phyloP scores from a whole-genome alignment of 176 grass and related monocot genomes.

The Raddia distichophylla region DNA sequence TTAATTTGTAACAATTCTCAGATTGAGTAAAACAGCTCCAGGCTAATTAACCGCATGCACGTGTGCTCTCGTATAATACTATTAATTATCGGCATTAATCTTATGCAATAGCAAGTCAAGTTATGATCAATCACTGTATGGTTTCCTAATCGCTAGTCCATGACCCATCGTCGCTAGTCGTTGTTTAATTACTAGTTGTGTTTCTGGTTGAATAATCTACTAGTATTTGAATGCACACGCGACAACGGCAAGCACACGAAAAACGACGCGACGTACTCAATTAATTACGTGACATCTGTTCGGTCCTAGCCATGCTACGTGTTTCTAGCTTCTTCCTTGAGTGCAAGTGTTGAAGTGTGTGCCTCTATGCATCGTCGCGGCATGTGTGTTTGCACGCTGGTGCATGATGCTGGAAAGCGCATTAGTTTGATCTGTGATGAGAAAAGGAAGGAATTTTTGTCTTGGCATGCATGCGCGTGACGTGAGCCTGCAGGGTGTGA shows the following conservation, averaged over 20 bases:
- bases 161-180: background rate
- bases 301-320: background rate
- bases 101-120: background rate
- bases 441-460: background rate
- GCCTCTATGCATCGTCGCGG: background rate
- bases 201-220: background rate
- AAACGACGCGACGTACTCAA: background rate
- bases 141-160: background rate
- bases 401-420: background rate
- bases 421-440: background rate
- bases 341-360: background rate
- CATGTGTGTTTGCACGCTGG: background rate
- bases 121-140: background rate
- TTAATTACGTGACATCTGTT: background rate
- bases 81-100: background rate
- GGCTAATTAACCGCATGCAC: too few species aligned
- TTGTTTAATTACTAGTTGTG: background rate
- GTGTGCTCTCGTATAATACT: background rate
- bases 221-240: background rate
- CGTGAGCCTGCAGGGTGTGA: background rate
- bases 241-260: background rate
- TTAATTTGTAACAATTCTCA: too few species aligned
- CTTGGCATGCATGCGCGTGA: conserved; percentile 17
- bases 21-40: too few species aligned
- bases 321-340: background rate